These are phyloP conservation scores for Plenodomus lindquistii DNA, from an alignment of 2,329 filamentous ascomycete genomes.

Conservation along the genomic window DNA sequence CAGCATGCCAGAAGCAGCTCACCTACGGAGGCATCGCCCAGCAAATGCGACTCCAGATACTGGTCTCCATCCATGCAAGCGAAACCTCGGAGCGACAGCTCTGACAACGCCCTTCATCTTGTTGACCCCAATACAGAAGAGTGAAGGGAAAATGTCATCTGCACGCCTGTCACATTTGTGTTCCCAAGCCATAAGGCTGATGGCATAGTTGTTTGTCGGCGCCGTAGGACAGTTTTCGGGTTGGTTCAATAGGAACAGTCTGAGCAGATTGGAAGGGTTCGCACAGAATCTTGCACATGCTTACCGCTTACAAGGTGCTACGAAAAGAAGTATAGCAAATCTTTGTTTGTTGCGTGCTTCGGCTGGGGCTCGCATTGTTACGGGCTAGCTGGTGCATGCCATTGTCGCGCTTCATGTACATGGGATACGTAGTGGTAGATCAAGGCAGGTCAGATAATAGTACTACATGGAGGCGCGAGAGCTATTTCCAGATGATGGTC, in stretches of 20 bases:
- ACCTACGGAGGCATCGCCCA: constrained; percentile 8
- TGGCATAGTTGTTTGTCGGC: neutral
- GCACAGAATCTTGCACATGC: constrained; percentile 12
- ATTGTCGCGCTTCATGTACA: constrained; percentile 26
- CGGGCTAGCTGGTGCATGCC: constrained; percentile 30
- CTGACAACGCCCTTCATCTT: constrained; percentile 17
- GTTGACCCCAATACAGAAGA: constrained; percentile 20
- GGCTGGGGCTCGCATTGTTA: neutral
- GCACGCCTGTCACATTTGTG: neutral
- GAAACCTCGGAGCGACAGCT: constrained; percentile 13
- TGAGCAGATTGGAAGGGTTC: constrained; percentile 10
- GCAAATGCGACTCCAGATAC: constrained; percentile 1
- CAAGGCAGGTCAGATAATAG: constrained; percentile 20
- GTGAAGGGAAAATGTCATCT: constrained; percentile 6
- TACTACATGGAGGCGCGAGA: constrained; percentile 28
- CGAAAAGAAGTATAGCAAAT: constrained; percentile 8
- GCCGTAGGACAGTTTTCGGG: neutral
- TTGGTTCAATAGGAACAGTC: constrained; percentile 1
- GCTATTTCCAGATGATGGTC: constrained; percentile 21
- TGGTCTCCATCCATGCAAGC: constrained; percentile 14
- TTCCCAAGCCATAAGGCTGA: neutral
- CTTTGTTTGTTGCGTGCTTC: constrained; percentile 1
- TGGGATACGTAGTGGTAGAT: no score
- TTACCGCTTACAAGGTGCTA: constrained; percentile 3
- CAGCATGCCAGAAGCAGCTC: constrained; percentile 6